A percentile compares a stretch with the other conserved stretches of the same genome.
Evolutionary conservation across 768 basidiomycete genomes (phyloP).

Genomic region (Tephrocybe sp.): DNA sequence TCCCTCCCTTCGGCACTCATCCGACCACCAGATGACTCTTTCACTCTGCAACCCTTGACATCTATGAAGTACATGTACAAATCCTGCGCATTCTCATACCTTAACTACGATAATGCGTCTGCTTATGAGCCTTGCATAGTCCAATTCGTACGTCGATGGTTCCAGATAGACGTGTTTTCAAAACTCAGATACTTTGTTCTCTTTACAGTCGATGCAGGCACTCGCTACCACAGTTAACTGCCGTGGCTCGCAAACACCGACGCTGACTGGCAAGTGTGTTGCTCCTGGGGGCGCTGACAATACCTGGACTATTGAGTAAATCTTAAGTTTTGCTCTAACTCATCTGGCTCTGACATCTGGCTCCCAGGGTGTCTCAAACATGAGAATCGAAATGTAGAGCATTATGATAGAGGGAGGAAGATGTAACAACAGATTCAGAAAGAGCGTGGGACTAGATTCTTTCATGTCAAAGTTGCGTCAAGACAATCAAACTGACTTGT

Average conservation of each 20-base stretch:
- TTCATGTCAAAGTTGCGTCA: no score
- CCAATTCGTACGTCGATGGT: background rate
- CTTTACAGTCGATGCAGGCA: conserved; percentile 2
- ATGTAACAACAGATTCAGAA: no score
- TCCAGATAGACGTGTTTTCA: background rate
- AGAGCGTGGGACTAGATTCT: no score
- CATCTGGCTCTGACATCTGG: background rate
- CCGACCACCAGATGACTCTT: background rate
- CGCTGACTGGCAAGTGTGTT: background rate
- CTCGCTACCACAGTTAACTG: background rate
- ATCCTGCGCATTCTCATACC: conserved; percentile 2
- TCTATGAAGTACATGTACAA: background rate
- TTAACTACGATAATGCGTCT: background rate
- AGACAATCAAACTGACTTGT: no score
- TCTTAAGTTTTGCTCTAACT: background rate
- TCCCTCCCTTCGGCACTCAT: background rate
- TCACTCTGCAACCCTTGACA: background rate
- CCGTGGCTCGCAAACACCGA: background rate
- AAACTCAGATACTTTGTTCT: background rate
- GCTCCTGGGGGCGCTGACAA: background rate
- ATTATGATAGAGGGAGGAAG: no score
- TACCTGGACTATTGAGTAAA: conserved; percentile 6
- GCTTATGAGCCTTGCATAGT: conserved; percentile 1
- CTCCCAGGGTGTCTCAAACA: background rate
- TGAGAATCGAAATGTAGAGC: background rate